phyloP scores from a whole-genome alignment of 2,329 filamentous ascomycete species.

The Claviceps paspali region DNA sequence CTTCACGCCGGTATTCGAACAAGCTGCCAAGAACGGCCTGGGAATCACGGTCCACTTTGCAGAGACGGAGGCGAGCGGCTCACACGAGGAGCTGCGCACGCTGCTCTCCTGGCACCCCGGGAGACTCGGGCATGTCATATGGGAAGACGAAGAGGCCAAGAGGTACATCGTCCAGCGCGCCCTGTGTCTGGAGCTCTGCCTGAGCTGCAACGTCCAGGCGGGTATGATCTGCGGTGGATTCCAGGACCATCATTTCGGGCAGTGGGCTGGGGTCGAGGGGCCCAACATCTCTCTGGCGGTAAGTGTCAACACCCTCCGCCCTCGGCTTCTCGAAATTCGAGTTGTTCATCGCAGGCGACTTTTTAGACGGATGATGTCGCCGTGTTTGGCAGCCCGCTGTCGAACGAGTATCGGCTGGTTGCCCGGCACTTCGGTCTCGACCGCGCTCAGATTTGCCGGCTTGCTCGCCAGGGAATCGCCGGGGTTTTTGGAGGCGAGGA shows the following conservation, averaged over 20 bases:
- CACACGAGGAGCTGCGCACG: slow-evolving; percentile 43
- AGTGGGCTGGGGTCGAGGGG: slow-evolving; percentile 46
- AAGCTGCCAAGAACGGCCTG: slow-evolving; percentile 39
- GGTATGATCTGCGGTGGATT: slow-evolving; percentile 53
- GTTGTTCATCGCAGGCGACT: too few species aligned
- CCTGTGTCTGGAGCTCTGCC: slow-evolving; percentile 58
- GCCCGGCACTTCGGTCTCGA: slow-evolving; percentile 52
- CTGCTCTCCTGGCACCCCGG: slow-evolving; percentile 52
- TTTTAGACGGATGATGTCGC: slow-evolving; percentile 71
- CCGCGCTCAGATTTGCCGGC: slow-evolving; percentile 26
- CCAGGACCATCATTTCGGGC: slow-evolving; percentile 61
- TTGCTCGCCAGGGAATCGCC: slow-evolving; percentile 47
- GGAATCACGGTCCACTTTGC: slow-evolving; percentile 65
- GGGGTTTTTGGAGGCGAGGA: slow-evolving; percentile 50
- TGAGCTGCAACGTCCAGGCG: slow-evolving; percentile 69
- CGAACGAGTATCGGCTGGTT: slow-evolving; percentile 62
- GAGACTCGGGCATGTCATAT: slow-evolving; percentile 65
- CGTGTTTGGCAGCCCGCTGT: slow-evolving; percentile 61
- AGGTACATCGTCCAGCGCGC: slow-evolving; percentile 33
- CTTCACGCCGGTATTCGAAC: slow-evolving; percentile 43
- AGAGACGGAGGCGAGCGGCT: slow-evolving; percentile 44
- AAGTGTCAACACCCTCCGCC: too few species aligned
- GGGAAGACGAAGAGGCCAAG: slow-evolving; percentile 48
- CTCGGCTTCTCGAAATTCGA: too few species aligned
- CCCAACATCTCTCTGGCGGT: slow-evolving; percentile 54